Percentiles rank a stretch among this genome's conserved stretches.
Evolutionary conservation across 768 basidiomycete species (phyloP).

Genomic region (Saitozyma podzolica): DNA sequence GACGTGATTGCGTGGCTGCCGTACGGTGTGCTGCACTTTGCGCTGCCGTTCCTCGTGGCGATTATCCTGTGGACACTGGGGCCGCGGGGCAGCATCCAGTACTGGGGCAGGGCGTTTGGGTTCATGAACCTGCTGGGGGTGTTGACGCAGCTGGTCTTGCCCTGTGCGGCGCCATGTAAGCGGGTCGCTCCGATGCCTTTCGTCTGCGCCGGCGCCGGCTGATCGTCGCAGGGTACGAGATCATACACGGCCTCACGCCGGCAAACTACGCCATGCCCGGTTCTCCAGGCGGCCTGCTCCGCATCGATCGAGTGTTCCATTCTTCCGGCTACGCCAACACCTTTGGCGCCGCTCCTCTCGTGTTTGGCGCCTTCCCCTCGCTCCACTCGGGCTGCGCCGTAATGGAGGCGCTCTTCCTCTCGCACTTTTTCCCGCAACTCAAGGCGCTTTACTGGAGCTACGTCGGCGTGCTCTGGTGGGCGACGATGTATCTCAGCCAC

Average conservation of each 20-base stretch:
- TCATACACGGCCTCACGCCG: constrained; percentile 92
- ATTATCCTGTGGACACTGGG: constrained; percentile 87
- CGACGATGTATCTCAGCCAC: constrained; percentile 97
- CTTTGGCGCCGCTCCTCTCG: constrained; percentile 84
- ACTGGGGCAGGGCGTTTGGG: constrained; percentile 84
- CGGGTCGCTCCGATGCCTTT: no score
- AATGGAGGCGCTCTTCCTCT: constrained; percentile 86
- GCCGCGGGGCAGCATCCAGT: constrained; percentile 71
- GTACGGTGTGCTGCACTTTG: constrained; percentile 92
- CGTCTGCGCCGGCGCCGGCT: no score
- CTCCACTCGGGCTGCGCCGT: constrained; percentile 89
- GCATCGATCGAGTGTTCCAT: constrained; percentile 87
- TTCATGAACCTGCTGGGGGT: constrained; percentile 91
- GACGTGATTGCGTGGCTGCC: constrained; percentile 95
- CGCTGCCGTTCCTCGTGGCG: constrained; percentile 80
- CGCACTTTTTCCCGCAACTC: constrained; percentile 86
- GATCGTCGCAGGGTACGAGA: constrained; percentile 72
- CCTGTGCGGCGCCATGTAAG: constrained; percentile 80
- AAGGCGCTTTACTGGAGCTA: constrained; percentile 74
- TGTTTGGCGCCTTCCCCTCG: constrained; percentile 95
- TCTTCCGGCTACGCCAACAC: constrained; percentile 70
- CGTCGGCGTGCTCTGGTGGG: constrained; percentile 86
- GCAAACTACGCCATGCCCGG: constrained; percentile 90
- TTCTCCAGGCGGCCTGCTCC: constrained; percentile 85
- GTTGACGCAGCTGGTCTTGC: constrained; percentile 79